Conservation (phyloP, 2,329 filamentous ascomycete genomes). For the Metarhizium brunneum region DNA sequence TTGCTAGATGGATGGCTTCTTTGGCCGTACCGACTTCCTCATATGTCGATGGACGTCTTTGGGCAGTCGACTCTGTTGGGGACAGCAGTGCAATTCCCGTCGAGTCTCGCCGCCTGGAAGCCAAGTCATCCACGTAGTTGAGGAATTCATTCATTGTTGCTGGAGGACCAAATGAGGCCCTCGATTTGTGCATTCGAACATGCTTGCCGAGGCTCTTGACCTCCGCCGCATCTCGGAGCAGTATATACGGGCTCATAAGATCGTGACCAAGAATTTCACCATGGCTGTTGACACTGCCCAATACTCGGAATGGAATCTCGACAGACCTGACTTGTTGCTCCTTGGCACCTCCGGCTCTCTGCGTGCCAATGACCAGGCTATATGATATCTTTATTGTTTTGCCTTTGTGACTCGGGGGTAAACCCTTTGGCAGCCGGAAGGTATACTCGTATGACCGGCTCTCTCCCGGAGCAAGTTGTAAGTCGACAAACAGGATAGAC, state of each 20-base stretch:
- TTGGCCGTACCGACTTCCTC: conserved; percentile 57
- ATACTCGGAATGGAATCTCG: conserved; percentile 83
- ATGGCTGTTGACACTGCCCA: conserved; percentile 83
- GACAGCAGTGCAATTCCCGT: conserved; percentile 56
- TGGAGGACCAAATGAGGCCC: conserved; percentile 18
- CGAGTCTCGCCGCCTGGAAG: conserved; percentile 48
- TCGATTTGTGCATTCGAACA: conserved; percentile 17
- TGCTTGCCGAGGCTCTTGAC: conserved; percentile 36
- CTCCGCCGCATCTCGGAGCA: conserved; percentile 74
- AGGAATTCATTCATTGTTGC: conserved; percentile 58
- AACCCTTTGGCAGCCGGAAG: conserved; percentile 74
- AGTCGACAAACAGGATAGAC: conserved; percentile 89
- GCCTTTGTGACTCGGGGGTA: conserved; percentile 87
- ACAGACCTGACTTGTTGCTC: conserved; percentile 84
- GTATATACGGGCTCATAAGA: conserved; percentile 85
- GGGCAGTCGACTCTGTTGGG: conserved; percentile 51
- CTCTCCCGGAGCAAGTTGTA: conserved; percentile 79
- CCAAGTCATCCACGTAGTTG: conserved; percentile 66
- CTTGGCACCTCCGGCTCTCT: conserved; percentile 67
- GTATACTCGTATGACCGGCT: conserved; percentile 80
- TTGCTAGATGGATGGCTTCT: conserved; percentile 85
- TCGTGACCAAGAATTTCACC: conserved; percentile 90
- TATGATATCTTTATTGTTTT: conserved; percentile 93
- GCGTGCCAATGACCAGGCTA: conserved; percentile 83
- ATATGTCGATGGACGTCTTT: conserved; percentile 44